Evolutionary conservation across 208 protist species (phyloP).

Genomic region (Acanthamoeba healyi): DNA sequence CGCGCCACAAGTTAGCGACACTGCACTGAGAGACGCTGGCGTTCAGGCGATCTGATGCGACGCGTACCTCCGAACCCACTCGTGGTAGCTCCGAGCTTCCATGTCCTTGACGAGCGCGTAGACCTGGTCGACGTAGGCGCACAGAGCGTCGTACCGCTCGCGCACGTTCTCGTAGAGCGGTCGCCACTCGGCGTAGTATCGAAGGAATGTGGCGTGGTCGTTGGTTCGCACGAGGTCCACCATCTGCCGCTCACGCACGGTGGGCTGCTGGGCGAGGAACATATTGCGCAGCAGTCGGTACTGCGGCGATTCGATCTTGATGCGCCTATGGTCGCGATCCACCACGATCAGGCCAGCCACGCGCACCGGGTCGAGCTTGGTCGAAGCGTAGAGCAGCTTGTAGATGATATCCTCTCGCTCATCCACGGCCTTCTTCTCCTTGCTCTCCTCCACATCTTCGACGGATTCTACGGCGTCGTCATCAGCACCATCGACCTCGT

Average conservation of each 20-base stretch:
- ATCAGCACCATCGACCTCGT: background rate
- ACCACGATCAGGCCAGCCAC: slow-evolving; percentile 1
- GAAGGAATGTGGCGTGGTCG: background rate
- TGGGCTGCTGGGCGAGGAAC: slow-evolving; percentile 52
- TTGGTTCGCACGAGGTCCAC: slow-evolving; percentile 24
- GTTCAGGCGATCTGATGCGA: background rate
- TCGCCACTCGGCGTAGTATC: slow-evolving; percentile 11
- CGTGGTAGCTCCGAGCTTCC: background rate
- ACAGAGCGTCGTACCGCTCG: background rate
- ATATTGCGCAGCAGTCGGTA: slow-evolving; percentile 60
- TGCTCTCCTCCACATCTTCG: background rate
- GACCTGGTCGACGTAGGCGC: background rate
- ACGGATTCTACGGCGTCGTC: background rate
- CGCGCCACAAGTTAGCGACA: background rate
- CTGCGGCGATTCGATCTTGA: slow-evolving; percentile 62
- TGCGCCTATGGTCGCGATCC: background rate
- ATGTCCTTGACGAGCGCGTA: slow-evolving; percentile 39
- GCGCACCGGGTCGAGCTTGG: slow-evolving; percentile 32
- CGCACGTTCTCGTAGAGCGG: slow-evolving; percentile 31
- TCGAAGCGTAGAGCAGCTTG: slow-evolving; percentile 36
- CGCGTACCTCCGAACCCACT: slow-evolving; percentile 4
- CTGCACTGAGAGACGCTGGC: too few relatives aligned
- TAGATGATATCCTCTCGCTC: background rate
- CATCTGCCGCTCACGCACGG: slow-evolving; percentile 53
- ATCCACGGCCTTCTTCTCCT: background rate